Percentiles rank a stretch among this genome's conserved stretches.
These are phyloP conservation scores for Heliosperma pusillum DNA, from an alignment of 148 eudicot genomes.

Conservation along the genomic window DNA sequence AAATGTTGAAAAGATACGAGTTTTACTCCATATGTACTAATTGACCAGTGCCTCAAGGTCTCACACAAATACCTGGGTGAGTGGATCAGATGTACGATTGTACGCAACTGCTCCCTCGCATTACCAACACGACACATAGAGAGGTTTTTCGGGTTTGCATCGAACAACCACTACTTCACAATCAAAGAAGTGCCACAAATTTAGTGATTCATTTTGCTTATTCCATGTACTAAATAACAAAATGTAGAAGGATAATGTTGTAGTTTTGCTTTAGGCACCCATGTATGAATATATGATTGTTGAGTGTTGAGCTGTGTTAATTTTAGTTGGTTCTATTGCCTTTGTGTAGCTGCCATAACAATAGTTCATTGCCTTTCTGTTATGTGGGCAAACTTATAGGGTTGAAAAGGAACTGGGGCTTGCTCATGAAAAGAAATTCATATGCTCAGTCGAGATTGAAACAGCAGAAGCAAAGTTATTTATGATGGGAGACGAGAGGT, in stretches of 20 bases:
- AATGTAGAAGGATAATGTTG: neutral
- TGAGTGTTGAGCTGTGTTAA: neutral
- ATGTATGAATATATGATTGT: neutral
- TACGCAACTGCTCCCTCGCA: too few relatives aligned
- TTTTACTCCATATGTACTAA: too few relatives aligned
- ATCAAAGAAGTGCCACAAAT: too few relatives aligned
- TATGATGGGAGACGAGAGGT: conserved; percentile 43
- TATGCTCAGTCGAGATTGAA: conserved; percentile 58
- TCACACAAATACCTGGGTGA: too few relatives aligned
- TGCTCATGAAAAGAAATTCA: conserved; percentile 50
- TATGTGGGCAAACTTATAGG: conserved; percentile 33
- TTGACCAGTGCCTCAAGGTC: too few relatives aligned
- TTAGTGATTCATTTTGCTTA: too few relatives aligned
- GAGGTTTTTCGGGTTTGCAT: too few relatives aligned
- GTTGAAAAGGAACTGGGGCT: conserved; percentile 52
- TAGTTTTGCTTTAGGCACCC: neutral
- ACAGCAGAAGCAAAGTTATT: conserved; percentile 21
- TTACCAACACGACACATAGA: too few relatives aligned
- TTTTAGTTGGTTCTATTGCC: neutral
- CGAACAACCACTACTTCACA: too few relatives aligned
- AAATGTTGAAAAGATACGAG: too few relatives aligned
- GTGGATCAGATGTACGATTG: too few relatives aligned
- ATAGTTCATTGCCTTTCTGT: neutral
- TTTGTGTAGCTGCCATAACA: neutral
- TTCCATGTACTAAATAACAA: too few relatives aligned